Conservation (phyloP, 1,139 yeast species). For the Entelexis paramagnoliae region DNA sequence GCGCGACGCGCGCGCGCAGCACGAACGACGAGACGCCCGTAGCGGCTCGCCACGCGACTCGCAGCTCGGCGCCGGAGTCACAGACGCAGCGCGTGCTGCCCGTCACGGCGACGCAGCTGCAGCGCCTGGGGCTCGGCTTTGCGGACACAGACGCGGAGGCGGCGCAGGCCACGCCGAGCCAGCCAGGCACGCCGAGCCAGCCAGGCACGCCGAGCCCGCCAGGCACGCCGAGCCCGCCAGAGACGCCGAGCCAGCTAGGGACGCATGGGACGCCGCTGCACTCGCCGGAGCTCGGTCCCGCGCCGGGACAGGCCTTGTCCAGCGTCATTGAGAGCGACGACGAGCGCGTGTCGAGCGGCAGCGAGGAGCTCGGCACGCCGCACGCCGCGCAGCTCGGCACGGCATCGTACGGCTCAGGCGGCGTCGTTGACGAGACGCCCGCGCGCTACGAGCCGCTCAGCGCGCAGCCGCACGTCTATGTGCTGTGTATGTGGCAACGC, state of each 20-base stretch:
- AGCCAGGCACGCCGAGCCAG: too few species aligned
- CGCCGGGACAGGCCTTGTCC: background rate
- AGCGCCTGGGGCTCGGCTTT: background rate
- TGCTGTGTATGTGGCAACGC: constrained; percentile 13
- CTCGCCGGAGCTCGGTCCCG: background rate
- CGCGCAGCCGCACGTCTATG: constrained; percentile 6
- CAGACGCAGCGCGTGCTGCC: constrained; percentile 17
- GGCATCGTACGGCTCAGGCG: constrained; percentile 6
- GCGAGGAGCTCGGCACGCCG: constrained; percentile 7
- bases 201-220: too few species aligned
- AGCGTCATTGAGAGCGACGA: constrained; percentile 1
- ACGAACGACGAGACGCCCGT: background rate
- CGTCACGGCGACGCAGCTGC: constrained; percentile 16
- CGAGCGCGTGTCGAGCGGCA: constrained; percentile 17
- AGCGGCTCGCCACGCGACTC: background rate
- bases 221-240: too few species aligned
- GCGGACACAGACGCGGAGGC: too few species aligned
- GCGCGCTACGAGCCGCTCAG: constrained; percentile 8
- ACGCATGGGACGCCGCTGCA: background rate
- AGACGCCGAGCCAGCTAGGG: too few species aligned
- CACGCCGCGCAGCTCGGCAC: background rate
- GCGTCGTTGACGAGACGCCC: constrained; percentile 21
- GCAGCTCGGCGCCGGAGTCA: background rate
- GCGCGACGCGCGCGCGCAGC: background rate
- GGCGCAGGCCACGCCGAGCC: too few species aligned